Evolutionary conservation across 2,329 filamentous ascomycete species (phyloP), one percentile per base, ranked within the genome.

Genomic region (Aspergillus fijiensis): DNA sequence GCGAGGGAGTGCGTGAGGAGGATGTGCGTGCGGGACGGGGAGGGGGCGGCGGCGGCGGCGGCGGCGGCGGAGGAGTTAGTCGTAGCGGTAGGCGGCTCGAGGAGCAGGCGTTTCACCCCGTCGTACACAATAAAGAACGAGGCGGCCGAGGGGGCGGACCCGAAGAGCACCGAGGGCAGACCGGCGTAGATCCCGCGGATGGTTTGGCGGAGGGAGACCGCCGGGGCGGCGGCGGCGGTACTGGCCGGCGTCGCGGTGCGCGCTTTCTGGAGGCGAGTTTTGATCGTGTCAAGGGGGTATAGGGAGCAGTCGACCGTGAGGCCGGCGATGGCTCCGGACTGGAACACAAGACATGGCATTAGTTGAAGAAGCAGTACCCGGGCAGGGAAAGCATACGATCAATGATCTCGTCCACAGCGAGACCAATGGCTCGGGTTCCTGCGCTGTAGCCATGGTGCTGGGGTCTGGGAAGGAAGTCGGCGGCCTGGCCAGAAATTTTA

Each of bases 101-200:
- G 77, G 35, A 82, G 69, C 23, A 75, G 71, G 61, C 77, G 73
- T 76, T 93, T 96, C 54, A 89, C 81, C 55, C 84, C 82, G 78
- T 97, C 93, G 81, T 96, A 96, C 55, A 92, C 95, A 74, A 91
- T 90, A 85, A 99, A 99, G 86, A 99, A 99, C 72, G 96, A 90
- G 49, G 95, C 94, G 1, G 96, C 95, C 58, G 92, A 92, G 0
- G 95, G 95, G 0, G 95, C 94, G 51, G 91, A 96, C 31, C 96
- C 95, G 60, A 97, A 88, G 54, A 98, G 82, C 0, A 93, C 92
- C 60, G 87, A 91, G 52, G 94, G 95, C 16, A 99, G 87, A 73
- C 95, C 95, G 50, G 91, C 89, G 81, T 99, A 99, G 69, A 98
- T 91, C 63, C 94, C 93, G 53, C 84, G 85, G 83, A 98, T 93